A percentile compares a stretch with the other conserved stretches of the same genome.
Evolutionary conservation across 2,329 filamentous ascomycete species (phyloP).

Genomic region (Talaromyces albobiverticillius): DNA sequence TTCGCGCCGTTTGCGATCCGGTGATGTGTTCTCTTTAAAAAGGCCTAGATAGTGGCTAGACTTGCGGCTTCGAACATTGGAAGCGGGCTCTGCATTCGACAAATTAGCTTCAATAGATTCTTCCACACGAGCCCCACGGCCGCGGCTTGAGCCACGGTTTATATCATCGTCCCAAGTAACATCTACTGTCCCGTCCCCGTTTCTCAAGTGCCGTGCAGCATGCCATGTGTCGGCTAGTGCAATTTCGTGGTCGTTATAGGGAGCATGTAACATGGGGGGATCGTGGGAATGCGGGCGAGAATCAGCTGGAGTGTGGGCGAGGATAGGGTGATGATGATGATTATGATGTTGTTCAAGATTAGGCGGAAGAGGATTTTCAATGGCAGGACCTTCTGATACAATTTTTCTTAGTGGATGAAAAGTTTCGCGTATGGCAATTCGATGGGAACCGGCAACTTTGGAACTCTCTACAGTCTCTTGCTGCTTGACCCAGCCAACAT

Average conservation of each 20-base stretch:
- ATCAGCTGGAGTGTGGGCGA: slow-evolving; percentile 26
- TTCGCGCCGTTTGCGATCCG: slow-evolving; percentile 51
- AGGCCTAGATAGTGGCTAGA: slow-evolving; percentile 64
- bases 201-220: slow-evolving; percentile 18
- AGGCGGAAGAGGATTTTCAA: slow-evolving; percentile 13
- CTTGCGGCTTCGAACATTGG: slow-evolving; percentile 61
- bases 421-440: slow-evolving; percentile 17
- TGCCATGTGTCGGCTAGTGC: slow-evolving; percentile 20
- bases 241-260: slow-evolving; percentile 18
- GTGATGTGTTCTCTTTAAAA: slow-evolving; percentile 60
- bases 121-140: slow-evolving; percentile 51
- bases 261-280: slow-evolving; percentile 21
- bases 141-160: slow-evolving; percentile 41
- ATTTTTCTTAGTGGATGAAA: slow-evolving; percentile 22
- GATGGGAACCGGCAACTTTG: slow-evolving; percentile 15
- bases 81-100: slow-evolving; percentile 53
- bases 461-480: slow-evolving; percentile 21
- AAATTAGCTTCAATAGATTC: slow-evolving; percentile 64
- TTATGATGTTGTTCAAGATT: slow-evolving; percentile 15
- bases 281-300: slow-evolving; percentile 19
- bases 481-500: slow-evolving; percentile 23
- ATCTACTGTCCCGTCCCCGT: slow-evolving; percentile 22
- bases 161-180: slow-evolving; percentile 23
- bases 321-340: slow-evolving; percentile 20
- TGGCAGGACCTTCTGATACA: slow-evolving; percentile 24